phyloP scores from a whole-genome alignment of 768 basidiomycete species.

The Collybia nuda region DNA sequence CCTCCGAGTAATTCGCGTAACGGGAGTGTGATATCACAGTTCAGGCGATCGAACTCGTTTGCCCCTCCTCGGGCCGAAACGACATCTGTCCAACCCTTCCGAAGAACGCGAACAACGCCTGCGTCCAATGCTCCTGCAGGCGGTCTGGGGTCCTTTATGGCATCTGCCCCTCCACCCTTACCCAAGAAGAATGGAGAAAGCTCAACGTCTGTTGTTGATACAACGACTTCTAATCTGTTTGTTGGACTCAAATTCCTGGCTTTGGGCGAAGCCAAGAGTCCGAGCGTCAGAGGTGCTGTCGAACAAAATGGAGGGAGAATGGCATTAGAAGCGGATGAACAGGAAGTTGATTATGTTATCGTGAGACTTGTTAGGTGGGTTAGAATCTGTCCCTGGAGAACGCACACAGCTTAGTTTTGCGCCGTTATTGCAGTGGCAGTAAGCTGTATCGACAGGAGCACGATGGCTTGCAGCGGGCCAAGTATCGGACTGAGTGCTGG shows the following conservation, averaged over 20 bases:
- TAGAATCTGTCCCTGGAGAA: not conserved
- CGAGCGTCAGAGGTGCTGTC: constrained; percentile 58
- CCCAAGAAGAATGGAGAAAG: constrained; percentile 16
- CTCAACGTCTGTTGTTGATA: constrained; percentile 11
- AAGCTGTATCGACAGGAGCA: constrained; percentile 60
- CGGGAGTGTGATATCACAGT: constrained; percentile 54
- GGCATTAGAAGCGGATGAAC: constrained; percentile 41
- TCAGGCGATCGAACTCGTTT: constrained; percentile 67
- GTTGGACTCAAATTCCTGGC: constrained; percentile 54
- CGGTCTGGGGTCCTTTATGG: constrained; percentile 11
- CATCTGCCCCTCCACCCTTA: constrained; percentile 6
- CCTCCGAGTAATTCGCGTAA: constrained; percentile 14
- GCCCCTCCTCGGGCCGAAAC: constrained; percentile 33
- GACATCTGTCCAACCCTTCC: constrained; percentile 41
- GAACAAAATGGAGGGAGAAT: constrained; percentile 57
- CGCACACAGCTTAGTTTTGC: constrained; percentile 2
- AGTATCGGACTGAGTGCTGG: constrained; percentile 92
- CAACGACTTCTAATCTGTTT: constrained; percentile 41
- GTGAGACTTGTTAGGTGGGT: constrained; percentile 74
- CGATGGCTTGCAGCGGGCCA: constrained; percentile 41
- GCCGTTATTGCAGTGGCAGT: constrained; percentile 54
- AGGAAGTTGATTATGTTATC: constrained; percentile 61
- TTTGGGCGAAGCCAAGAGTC: constrained; percentile 65
- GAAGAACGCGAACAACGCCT: constrained; percentile 35
- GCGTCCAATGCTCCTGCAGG: constrained; percentile 5